Evolutionary conservation across 1,284 basidiomycete species (phyloP), one percentile per base, ranked within the genome.

Genomic region (Somion occarium): DNA sequence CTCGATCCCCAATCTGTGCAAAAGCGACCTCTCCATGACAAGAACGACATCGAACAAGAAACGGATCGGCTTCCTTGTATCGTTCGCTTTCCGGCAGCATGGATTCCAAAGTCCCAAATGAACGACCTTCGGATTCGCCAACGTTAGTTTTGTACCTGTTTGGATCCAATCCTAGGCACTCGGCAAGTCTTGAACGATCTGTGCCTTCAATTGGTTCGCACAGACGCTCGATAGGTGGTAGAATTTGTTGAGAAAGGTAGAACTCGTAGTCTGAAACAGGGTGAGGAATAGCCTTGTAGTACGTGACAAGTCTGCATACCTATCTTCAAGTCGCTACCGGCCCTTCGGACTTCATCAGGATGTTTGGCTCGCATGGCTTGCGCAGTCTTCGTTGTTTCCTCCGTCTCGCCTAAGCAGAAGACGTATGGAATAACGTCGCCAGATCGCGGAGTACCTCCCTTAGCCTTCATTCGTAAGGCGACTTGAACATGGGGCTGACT

Each of bases 191-290:
- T 7, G 92, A 75, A 27, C 91, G 80, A 62, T 99, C 96, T 0
- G 95, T 98, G 5, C 96, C 96, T 62, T 98, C 93, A 52, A 99
- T 98, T 4, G 89, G 88, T 51, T 98, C 97, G 64, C 96, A 99
- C 52, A 99, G 72, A 63, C 97, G 85, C 64, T 98, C 91, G 47
- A 99, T 85, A 0, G 97, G 95, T 2, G 96, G 96, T 11, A 99
- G 75, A 38, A 99, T 82, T 69, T 99, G 97, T 19, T 91, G 81
- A 9, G 91, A 83, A 20, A 99, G 75, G 69, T 99, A 99, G 67
- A 91, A 84, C 61, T 97, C 92, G 67, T 87, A 93, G 69, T 97
- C 94, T 92, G 58, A 18, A n/a, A n/a, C n/a, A n/a, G n/a, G n/a
- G n/a, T n/a, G n/a, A n/a, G n/a, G n/a, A n/a, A n/a, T n/a, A n/a